Conservation (phyloP, 2,329 filamentous ascomycete species). For the Scleromitrula shiraiana region DNA sequence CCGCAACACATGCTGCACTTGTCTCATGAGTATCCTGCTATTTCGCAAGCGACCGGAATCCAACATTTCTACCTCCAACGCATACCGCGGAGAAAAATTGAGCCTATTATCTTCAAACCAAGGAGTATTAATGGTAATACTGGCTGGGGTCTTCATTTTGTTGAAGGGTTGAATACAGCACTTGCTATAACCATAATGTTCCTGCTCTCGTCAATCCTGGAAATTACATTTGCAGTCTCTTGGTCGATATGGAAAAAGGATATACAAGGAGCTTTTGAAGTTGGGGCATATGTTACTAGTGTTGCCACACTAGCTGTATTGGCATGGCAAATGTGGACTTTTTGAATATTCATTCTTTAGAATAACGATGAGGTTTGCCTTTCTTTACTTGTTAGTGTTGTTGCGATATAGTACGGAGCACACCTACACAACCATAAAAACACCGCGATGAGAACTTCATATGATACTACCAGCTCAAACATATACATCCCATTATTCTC, state of each 20-base stretch:
- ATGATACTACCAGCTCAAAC: no score
- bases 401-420: no score
- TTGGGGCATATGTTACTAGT: constrained; percentile 13
- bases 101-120: not conserved
- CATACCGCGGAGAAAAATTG: not conserved
- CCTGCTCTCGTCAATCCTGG: not conserved
- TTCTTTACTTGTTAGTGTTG: no score
- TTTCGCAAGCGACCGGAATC: not conserved
- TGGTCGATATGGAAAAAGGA: constrained; percentile 9
- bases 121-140: not conserved
- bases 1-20: not conserved
- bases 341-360: not conserved
- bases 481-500: no score
- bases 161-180: not conserved
- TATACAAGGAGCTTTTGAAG: constrained; percentile 10
- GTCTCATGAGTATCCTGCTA: not conserved
- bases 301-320: constrained; percentile 12
- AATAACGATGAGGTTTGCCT: no score
- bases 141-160: not conserved
- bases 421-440: no score
- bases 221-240: not conserved
- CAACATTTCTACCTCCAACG: not conserved
- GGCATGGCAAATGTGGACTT: constrained; percentile 12
- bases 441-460: no score
- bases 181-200: not conserved